Conservation (phyloP, 331 rosid species). For the Pyrus hybrid region DNA sequence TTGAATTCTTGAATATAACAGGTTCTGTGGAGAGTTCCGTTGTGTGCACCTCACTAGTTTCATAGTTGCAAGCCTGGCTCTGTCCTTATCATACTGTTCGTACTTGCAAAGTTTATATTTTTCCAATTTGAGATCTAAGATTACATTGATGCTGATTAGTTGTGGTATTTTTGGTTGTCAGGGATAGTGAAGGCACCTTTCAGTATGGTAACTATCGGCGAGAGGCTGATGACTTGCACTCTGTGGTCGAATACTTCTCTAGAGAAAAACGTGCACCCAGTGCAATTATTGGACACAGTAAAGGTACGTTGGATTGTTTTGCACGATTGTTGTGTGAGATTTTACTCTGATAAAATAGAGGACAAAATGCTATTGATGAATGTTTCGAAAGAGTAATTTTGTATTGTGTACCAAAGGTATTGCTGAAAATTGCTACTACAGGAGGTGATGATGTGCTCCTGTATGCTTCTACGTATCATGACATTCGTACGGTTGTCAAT, state of each 20-base stretch:
- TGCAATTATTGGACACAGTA: constrained; percentile 69
- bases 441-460: constrained; percentile 63
- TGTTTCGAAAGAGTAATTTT: neutral
- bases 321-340: neutral
- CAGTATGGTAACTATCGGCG: constrained; percentile 43
- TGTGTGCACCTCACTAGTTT: neutral
- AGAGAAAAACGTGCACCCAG: constrained; percentile 34
- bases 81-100: neutral
- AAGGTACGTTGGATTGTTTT: constrained; percentile 45
- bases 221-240: constrained; percentile 67
- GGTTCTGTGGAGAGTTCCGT: neutral
- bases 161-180: constrained; percentile 25
- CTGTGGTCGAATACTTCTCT: constrained; percentile 53
- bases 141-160: constrained; percentile 21
- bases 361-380: constrained; percentile 10
- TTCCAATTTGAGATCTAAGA: neutral
- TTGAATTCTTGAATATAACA: neutral
- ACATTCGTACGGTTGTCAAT: constrained; percentile 44
- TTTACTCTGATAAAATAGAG: neutral
- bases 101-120: neutral
- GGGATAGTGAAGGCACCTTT: constrained; percentile 86
- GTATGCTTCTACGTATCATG: constrained; percentile 46
- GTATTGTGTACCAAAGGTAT: neutral
- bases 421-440: constrained; percentile 15
- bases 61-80: neutral